Evolutionary conservation across 2,329 filamentous ascomycete genomes (phyloP), one percentile per base, ranked within the genome.

Genomic region (Myriosclerotinia duriaeana): DNA sequence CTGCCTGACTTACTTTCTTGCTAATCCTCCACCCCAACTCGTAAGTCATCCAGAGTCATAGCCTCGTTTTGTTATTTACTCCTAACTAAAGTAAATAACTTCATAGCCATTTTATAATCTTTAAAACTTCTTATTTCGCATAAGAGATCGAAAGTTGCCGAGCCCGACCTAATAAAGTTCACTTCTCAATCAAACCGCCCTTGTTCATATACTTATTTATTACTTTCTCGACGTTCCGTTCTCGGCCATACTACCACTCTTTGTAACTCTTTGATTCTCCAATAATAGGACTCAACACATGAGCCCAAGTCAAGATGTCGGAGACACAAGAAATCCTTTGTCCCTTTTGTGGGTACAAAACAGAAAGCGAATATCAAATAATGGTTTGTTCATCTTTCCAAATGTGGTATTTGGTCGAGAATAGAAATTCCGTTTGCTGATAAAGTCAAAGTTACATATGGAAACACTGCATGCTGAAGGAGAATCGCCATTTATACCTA

Each of bases 281-380:
- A 50, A 3, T 7, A 20, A 26, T 26, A 26, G 26, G 22, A 38
- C 9, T 7, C 7, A 22, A 36, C 12, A 14, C 4, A 36, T 46
- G 56, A 53, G 7, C 12, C 3, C 61, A 55, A n/a, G 38, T 34
- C 56, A 60, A 46, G 11, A 60, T 60, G 58, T 15, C 58, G 3
- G 58, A 60, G n/a, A 30, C 5, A 20, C 44, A 52, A 44, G 44
- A 60, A 17, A 72, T 71, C 59, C 61, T 40, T 34, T 81, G 80
- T 69, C 80, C 79, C 17, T 79, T 81, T 68, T 81, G 80, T 70
- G 78, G 76, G 42, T 78, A 69, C 66, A 67, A 72, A 64, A 71
- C 76, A 36, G 71, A 72, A 9, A 68, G 52, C 12, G 78, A 80
- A 55, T 80, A 80, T 69, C 73, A 73, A 30, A 76, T 80, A 62